Evolutionary conservation across 805 yeast species (phyloP).

Genomic region (Yarrowia porcina): DNA sequence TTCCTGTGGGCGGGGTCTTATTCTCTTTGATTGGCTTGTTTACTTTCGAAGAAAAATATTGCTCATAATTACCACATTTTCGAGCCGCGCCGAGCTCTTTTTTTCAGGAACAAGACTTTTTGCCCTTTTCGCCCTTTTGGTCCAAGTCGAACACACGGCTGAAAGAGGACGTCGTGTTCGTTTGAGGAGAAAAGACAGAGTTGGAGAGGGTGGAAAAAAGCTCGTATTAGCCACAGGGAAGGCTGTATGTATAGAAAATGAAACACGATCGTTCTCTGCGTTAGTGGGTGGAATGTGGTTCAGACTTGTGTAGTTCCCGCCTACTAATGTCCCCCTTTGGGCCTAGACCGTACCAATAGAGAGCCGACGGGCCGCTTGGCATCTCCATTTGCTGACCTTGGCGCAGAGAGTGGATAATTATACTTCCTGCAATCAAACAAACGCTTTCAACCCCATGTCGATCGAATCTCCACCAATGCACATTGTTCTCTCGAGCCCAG

Average conservation of each 20-base stretch:
- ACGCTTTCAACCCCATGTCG: neutral
- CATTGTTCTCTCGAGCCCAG: neutral
- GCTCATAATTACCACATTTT: neutral
- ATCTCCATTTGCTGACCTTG: neutral
- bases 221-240: neutral
- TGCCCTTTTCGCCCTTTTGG: too few species aligned
- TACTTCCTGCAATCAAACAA: neutral
- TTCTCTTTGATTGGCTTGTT: neutral
- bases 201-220: neutral
- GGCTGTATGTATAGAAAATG: neutral
- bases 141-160: neutral
- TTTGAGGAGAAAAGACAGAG: neutral
- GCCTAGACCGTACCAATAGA: neutral
- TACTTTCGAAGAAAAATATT: too few species aligned
- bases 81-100: neutral
- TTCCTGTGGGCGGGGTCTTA: neutral
- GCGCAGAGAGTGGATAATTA: neutral
- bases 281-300: too few species aligned
- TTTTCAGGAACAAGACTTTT: neutral
- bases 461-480: neutral
- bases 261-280: neutral
- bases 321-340: too few species aligned
- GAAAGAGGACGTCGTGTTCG: neutral
- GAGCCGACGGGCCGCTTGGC: neutral
- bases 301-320: too few species aligned